Evolutionary conservation across 1,139 yeast species (phyloP).

Genomic region (Pichia kudriavzevii): DNA sequence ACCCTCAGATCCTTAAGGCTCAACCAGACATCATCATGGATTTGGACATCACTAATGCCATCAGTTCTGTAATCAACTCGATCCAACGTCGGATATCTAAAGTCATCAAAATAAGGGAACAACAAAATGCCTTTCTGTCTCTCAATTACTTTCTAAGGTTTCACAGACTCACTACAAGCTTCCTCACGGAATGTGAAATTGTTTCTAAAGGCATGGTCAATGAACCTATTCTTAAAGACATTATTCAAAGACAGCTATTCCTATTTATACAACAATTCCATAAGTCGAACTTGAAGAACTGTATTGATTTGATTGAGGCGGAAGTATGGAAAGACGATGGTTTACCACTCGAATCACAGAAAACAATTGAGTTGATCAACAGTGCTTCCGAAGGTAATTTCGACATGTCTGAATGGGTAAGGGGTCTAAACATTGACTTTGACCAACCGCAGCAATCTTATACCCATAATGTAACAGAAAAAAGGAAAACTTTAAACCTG

Average conservation of each 20-base stretch:
- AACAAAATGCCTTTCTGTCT: constrained; percentile 53
- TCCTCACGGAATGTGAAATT: constrained; percentile 77
- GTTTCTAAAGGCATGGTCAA: constrained; percentile 63
- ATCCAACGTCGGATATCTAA: constrained; percentile 75
- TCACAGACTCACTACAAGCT: constrained; percentile 59
- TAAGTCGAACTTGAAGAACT: constrained; percentile 37
- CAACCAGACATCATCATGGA: constrained; percentile 40
- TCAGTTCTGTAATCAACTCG: constrained; percentile 60
- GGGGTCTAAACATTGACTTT: constrained; percentile 10
- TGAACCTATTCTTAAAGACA: constrained; percentile 55
- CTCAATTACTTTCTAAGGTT: constrained; percentile 53
- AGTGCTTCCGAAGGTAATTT: constrained; percentile 32
- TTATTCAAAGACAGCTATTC: constrained; percentile 59
- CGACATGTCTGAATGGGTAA: constrained; percentile 12
- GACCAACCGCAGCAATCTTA: constrained; percentile 20
- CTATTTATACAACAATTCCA: constrained; percentile 55
- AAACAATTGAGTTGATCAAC: constrained; percentile 46
- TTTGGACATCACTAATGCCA: constrained; percentile 54
- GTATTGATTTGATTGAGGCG: constrained; percentile 47
- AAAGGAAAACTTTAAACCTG: constrained; percentile 33
- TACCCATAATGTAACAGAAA: not conserved
- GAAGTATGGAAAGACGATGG: constrained; percentile 78
- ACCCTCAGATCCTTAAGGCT: constrained; percentile 25
- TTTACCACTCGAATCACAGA: constrained; percentile 44
- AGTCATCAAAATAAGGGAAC: constrained; percentile 70